Base-by-base conservation (phyloP, 2,329 filamentous ascomycete genomes). In the Pseudopyrenochaeta lycopersici region DNA sequence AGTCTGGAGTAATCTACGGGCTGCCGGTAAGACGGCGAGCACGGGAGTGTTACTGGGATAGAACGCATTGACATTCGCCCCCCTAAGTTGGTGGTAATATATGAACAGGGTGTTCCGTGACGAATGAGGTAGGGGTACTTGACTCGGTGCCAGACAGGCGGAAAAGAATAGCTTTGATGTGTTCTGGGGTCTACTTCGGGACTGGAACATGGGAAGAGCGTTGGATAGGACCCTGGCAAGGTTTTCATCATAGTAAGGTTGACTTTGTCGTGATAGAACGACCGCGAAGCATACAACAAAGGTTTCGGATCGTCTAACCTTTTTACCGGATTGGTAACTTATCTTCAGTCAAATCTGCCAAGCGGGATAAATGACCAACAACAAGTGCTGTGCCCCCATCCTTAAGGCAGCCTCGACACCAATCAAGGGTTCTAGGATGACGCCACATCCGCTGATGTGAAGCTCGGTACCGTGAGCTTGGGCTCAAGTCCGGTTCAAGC, bases 41-140 rank as follows among this genome's bases (percentile, higher is more conserved):
- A 33, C 41, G 30, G 51, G 27, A 31, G 12, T 29, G 45, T 23
- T n/a, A 20, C 15, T 32, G 36, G 40, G 40, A 21, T 42, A 29
- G 14, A 38, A 32, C 46, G 47, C 49, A 54, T 52, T 49, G 50
- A 46, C 33, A n/a, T 50, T 39, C 32, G 54, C 51, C 56, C 51
- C 54, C 46, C 50, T 50, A 48, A 58, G 51, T 58, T 60, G 57
- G 54, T 48, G 45, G 39, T 58, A 44, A 52, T 52, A 52, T 43
- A 39, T 33, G 43, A 30, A 18, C 38, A 43, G 20, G 44, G 45
- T 35, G 44, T 39, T 43, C 52, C 44, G 38, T 23, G 53, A 52
- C 53, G 44, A 44, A 55, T 51, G 42, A 39, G 48, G 44, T 12
- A 20, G 23, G 21, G 21, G 17, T 23, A 11, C 6, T 23, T 23